Conservation (phyloP, 2,329 filamentous ascomycete species). For the Trichothecium sympodiale region DNA sequence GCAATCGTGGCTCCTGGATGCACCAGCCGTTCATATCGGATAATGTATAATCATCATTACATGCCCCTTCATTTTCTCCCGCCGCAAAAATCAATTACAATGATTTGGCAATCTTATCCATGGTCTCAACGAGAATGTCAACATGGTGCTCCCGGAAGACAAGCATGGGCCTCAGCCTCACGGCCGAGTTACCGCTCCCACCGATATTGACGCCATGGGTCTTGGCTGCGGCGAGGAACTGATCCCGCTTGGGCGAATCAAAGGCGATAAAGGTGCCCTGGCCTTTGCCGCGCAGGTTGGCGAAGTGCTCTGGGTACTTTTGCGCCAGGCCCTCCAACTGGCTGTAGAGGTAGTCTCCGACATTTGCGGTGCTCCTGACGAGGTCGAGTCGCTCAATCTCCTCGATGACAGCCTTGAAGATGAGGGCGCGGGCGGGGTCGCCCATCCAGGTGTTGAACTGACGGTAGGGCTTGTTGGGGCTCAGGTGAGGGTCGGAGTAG, state of each 20-base stretch:
- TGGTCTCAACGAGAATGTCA: conserved; percentile 66
- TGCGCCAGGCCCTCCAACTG: conserved; percentile 56
- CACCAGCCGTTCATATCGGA: no score
- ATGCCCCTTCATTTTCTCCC: no score
- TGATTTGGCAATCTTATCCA: conserved; percentile 61
- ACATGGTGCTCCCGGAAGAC: conserved; percentile 88
- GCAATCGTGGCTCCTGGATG: no score
- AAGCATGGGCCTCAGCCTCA: conserved; percentile 79
- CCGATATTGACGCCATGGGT: conserved; percentile 76
- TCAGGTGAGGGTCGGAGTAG: conserved; percentile 67
- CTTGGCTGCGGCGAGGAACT: conserved; percentile 72
- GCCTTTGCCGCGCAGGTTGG: conserved; percentile 76
- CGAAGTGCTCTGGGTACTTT: conserved; percentile 66
- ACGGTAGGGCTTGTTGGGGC: conserved; percentile 86
- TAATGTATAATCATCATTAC: no score
- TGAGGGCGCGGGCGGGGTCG: conserved; percentile 71
- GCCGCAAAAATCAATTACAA: conserved; percentile 10
- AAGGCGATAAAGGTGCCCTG: conserved; percentile 91
- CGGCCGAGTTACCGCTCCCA: conserved; percentile 63
- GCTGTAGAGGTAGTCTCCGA: conserved; percentile 67
- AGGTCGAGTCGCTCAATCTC: conserved; percentile 69
- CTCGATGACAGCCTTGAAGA: conserved; percentile 77
- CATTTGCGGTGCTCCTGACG: conserved; percentile 66
- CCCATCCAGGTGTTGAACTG: conserved; percentile 99
- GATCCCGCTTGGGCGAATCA: conserved; percentile 70